Evolutionary conservation across 2,329 filamentous ascomycete species (phyloP).

Genomic region (Allantophomopsis lycopodina): DNA sequence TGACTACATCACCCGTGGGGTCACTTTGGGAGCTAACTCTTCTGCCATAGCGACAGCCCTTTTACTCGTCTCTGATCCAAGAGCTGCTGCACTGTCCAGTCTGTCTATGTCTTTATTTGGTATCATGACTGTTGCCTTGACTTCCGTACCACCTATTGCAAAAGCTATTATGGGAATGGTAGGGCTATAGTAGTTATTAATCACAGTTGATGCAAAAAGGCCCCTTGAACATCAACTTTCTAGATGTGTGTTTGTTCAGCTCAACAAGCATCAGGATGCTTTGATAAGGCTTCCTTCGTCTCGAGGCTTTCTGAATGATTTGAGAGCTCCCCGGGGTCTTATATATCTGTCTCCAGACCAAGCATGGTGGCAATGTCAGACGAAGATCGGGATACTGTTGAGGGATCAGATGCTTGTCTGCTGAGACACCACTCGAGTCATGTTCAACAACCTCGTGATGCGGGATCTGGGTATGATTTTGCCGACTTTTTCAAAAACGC

Average conservation of each 20-base stretch:
- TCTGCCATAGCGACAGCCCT: constrained; percentile 45
- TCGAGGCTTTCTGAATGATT: no score
- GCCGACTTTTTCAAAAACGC: no score
- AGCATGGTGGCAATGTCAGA: not conserved
- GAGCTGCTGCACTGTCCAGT: constrained; percentile 43
- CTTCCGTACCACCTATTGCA: constrained; percentile 38
- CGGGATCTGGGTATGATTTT: not conserved
- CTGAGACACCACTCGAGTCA: not conserved
- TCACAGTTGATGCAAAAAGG: no score
- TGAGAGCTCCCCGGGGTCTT: no score
- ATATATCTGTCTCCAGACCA: no score
- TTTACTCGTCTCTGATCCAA: constrained; percentile 38
- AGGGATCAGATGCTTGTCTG: not conserved
- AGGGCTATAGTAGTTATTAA: constrained; percentile 17
- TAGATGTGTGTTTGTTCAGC: no score
- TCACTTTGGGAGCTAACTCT: constrained; percentile 46
- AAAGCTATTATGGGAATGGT: constrained; percentile 32
- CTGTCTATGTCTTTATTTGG: constrained; percentile 48
- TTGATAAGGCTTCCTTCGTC: no score
- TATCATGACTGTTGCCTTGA: constrained; percentile 42
- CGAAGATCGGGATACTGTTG: not conserved
- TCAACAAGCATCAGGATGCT: no score
- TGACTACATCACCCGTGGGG: constrained; percentile 49
- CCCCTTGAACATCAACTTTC: no score
- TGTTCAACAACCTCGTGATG: not conserved